These are phyloP conservation scores for Trichoderma reesei DNA, from an alignment of 495 filamentous ascomycete genomes.

Conservation along the genomic window DNA sequence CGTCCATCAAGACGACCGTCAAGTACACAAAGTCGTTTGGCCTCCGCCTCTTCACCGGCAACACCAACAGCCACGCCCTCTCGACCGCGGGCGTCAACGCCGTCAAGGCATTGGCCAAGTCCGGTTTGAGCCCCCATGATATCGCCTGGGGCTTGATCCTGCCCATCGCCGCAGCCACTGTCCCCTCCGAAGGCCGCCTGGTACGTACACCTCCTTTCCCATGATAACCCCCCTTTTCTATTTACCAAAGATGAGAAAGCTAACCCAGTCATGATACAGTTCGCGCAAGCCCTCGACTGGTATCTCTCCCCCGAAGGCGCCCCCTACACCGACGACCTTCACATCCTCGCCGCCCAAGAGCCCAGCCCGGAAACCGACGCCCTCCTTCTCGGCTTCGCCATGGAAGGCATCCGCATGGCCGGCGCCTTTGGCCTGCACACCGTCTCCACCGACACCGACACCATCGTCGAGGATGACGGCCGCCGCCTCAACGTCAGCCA, in stretches of 20 bases:
- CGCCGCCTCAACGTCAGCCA: conserved; percentile 25
- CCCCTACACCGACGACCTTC: conserved; percentile 48
- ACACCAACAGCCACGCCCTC: conserved; percentile 44
- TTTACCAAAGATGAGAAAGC: too few relatives aligned
- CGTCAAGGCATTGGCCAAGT: conserved; percentile 58
- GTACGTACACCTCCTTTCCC: conserved; percentile 19
- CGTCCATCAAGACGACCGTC: conserved; percentile 38
- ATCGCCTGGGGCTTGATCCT: conserved; percentile 67
- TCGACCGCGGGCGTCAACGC: conserved; percentile 59
- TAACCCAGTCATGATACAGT: conserved; percentile 20
- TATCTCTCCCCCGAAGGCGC: conserved; percentile 52
- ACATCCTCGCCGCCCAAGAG: conserved; percentile 36
- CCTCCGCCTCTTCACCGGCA: conserved; percentile 39
- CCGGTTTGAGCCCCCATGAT: conserved; percentile 53
- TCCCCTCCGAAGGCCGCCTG: conserved; percentile 62
- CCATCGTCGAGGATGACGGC: conserved; percentile 42
- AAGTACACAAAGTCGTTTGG: conserved; percentile 51
- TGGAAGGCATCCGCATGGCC: conserved; percentile 43
- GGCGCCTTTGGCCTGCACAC: conserved; percentile 43
- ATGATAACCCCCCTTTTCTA: not conserved
- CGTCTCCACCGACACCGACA: conserved; percentile 34
- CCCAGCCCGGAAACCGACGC: conserved; percentile 24
- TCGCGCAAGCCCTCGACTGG: conserved; percentile 72
- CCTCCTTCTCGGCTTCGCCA: conserved; percentile 39
- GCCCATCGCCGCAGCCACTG: conserved; percentile 32